Base-by-base conservation (phyloP, 2,329 filamentous ascomycete species). In the Ilyonectria mors-panacis region DNA sequence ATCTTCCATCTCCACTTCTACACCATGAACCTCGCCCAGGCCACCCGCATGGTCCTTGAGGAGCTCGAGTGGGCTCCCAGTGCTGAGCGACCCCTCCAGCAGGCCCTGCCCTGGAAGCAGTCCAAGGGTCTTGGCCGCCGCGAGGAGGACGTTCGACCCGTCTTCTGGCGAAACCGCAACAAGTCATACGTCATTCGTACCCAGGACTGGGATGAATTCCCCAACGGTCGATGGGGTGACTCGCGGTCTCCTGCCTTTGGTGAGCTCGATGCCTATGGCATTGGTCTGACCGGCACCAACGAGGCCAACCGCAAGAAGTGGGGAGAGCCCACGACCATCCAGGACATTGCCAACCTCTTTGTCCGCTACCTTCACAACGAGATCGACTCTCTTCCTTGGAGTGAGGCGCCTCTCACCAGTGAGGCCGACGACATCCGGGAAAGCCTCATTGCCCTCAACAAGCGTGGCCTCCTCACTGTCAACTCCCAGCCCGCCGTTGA, bases 151-250 rank as follows among this genome's bases (percentile, higher is more conserved):
- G 96, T 99, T 48, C 93, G 96, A 59, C 96, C 96, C 37, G 97
- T 99, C 73, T 99, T 99, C 87, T 99, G 96, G 96, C 92, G 95
- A 75, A 98, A 98, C 83, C 91, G 96, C 65, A 96, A 97, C 82
- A 94, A 96, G 78, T 97, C 95, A 4, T 99, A 99, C 76, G 91
- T 99, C 62, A 91, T 94, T 63, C 94, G 96, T 62, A 99, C 96
- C 1, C 95, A 98, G 79, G 95, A 98, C 74, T 99, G 96, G 96
- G 96, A 99, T 76, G 96, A 99, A 81, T 99, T 98, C 76, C 96
- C 96, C 63, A 99, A 99, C 85, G 96, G 96, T 53, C 93, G 96
- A 81, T 99, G 96, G 96, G 97, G 96, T 82, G 96, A 99, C 81
- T 95, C 95, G 59, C 90, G 96, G 71, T 98, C 95, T 65, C 96